Conservation (phyloP, 1,139 yeast species). For the Blastobotrys illinoisensis region DNA sequence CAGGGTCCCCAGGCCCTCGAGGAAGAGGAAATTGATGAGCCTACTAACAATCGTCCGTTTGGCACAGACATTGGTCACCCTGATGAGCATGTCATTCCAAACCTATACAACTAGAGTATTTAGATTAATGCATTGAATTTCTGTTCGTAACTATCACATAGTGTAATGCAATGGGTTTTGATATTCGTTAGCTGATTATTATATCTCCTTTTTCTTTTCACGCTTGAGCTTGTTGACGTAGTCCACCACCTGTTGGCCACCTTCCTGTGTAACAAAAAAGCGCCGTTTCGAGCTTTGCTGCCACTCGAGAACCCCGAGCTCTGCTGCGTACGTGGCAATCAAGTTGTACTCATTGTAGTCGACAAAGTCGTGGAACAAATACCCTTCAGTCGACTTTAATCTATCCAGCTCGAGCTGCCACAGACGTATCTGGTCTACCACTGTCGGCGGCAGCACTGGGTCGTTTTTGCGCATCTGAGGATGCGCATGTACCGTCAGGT, state of each 20-base stretch:
- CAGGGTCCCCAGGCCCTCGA: no score
- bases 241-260: conserved; percentile 82
- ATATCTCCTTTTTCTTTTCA: neutral
- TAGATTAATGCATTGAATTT: neutral
- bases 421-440: conserved; percentile 86
- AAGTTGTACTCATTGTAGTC: conserved; percentile 71
- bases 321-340: conserved; percentile 73
- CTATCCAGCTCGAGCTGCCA: conserved; percentile 98
- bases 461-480: conserved; percentile 64
- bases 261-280: conserved; percentile 82
- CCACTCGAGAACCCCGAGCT: conserved; percentile 88
- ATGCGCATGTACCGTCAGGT: conserved; percentile 88
- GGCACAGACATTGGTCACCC: conserved; percentile 11
- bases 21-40: neutral
- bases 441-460: conserved; percentile 80
- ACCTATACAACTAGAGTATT: conserved; percentile 3
- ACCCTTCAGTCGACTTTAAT: conserved; percentile 83
- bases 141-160: neutral
- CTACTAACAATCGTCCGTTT: conserved; percentile 5
- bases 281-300: conserved; percentile 59
- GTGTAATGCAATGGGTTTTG: neutral
- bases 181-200: no score
- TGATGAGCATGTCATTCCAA: conserved; percentile 9
- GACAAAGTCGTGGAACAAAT: conserved; percentile 77
- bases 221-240: conserved; percentile 50